These are phyloP conservation scores for Trypanosoma rangeli DNA, from an alignment of 208 protist genomes.

Conservation along the genomic window DNA sequence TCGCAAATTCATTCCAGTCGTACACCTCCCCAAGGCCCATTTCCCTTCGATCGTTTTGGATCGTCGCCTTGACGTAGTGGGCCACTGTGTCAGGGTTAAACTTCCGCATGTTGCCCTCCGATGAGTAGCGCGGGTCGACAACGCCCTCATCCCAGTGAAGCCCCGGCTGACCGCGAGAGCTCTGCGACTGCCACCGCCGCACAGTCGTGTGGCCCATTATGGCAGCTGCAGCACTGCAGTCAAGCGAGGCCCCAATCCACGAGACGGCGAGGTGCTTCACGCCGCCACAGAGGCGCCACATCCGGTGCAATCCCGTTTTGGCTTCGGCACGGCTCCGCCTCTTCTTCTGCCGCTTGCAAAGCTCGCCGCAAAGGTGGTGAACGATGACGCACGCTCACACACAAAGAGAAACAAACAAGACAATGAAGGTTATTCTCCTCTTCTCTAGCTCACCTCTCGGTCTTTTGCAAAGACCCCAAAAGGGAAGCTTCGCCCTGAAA, in stretches of 20 bases:
- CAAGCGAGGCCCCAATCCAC: background rate
- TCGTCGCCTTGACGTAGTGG: constrained; percentile 87
- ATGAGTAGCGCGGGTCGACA: constrained; percentile 74
- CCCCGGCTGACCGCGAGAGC: constrained; percentile 35
- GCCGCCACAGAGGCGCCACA: background rate
- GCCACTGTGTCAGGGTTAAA: constrained; percentile 86
- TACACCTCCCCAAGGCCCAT: constrained; percentile 82
- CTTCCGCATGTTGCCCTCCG: constrained; percentile 62
- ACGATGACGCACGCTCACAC: too few relatives aligned
- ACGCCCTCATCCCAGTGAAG: constrained; percentile 68
- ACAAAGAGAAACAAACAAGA: too few relatives aligned
- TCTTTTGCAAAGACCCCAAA: too few relatives aligned
- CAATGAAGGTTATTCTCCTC: too few relatives aligned
- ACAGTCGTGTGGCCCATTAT: background rate
- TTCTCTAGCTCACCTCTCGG: too few relatives aligned
- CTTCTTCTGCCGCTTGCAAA: background rate
- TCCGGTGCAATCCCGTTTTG: background rate
- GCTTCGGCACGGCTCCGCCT: too few relatives aligned
- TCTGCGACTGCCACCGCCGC: constrained; percentile 69
- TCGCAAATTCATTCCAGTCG: constrained; percentile 89
- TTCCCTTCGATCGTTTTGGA: constrained; percentile 87
- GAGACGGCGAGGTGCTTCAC: background rate
- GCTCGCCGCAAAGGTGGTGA: too few relatives aligned
- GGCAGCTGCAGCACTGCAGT: background rate
- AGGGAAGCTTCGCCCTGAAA: too few relatives aligned